Evolutionary conservation across 2,329 filamentous ascomycete species (phyloP).

Genomic region (Tympanopsis confertula): DNA sequence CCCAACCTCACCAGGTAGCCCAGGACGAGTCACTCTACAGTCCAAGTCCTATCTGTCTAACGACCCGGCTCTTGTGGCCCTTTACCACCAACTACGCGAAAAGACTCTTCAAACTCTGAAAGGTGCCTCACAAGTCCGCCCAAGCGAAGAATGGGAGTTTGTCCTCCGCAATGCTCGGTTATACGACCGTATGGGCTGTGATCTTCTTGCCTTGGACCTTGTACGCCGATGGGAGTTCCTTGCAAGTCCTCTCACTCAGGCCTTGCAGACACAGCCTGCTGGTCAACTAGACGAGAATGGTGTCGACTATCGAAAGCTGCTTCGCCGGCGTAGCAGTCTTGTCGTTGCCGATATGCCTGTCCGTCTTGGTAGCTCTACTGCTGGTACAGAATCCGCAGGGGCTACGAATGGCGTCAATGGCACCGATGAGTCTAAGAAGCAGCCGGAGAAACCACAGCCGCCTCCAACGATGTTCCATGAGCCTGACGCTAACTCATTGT

Average conservation of each 20-base stretch:
- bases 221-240: slow-evolving; percentile 77
- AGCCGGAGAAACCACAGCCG: slow-evolving; percentile 28
- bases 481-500: slow-evolving; percentile 75
- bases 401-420: too few species aligned
- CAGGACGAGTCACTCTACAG: slow-evolving; percentile 28
- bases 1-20: slow-evolving; percentile 48
- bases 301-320: slow-evolving; percentile 54
- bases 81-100: slow-evolving; percentile 77
- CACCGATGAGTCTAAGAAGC: slow-evolving; percentile 16
- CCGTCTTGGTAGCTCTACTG: background rate
- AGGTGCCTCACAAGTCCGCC: slow-evolving; percentile 71
- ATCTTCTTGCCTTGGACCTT: slow-evolving; percentile 75
- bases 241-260: too few species aligned
- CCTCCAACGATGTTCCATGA: slow-evolving; percentile 77
- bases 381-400: too few species aligned
- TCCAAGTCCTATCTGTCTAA: slow-evolving; percentile 77
- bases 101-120: slow-evolving; percentile 72
- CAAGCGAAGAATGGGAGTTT: slow-evolving; percentile 76
- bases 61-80: slow-evolving; percentile 75
- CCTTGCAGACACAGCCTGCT: slow-evolving; percentile 13
- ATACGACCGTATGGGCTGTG: slow-evolving; percentile 87
- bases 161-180: slow-evolving; percentile 73
- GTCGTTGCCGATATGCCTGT: slow-evolving; percentile 65
- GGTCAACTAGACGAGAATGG: slow-evolving; percentile 28
- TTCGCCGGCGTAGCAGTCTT: slow-evolving; percentile 62